phyloP scores from a whole-genome alignment of 2,329 filamentous ascomycete genomes.

The Claviceps fusiformis region DNA sequence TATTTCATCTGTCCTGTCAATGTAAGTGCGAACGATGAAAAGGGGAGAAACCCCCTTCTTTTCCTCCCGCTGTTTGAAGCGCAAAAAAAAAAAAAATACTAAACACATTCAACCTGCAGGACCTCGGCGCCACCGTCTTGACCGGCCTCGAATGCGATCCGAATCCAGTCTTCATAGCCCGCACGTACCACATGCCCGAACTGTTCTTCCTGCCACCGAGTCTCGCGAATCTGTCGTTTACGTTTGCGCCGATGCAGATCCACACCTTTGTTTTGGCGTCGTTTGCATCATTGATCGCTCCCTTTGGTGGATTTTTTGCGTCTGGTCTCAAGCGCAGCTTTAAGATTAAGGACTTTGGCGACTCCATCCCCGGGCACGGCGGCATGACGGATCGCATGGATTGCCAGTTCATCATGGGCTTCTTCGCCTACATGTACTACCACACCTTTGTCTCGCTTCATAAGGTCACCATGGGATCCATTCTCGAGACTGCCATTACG shows the following conservation, averaged over 20 bases:
- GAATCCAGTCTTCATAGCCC: conserved; percentile 81
- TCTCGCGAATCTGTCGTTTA: conserved; percentile 47
- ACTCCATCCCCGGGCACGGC: conserved; percentile 93
- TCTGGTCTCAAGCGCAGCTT: conserved; percentile 96
- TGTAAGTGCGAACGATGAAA: conserved; percentile 26
- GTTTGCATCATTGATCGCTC: conserved; percentile 91
- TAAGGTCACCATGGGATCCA: conserved; percentile 69
- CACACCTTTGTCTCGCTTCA: conserved; percentile 90
- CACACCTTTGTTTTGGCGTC: conserved; percentile 83
- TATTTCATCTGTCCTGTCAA: conserved; percentile 99
- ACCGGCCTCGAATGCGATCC: conserved; percentile 79
- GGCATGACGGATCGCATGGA: conserved; percentile 99
- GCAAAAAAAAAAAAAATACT: neutral
- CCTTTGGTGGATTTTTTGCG: conserved; percentile 96
- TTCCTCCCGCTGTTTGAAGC: neutral
- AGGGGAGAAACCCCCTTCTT: neutral
- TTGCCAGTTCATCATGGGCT: conserved; percentile 99
- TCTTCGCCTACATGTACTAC: conserved; percentile 97
- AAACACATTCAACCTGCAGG: conserved; percentile 22
- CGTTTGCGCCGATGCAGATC: conserved; percentile 78
- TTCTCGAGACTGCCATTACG: conserved; percentile 84
- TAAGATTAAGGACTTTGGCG: conserved; percentile 99
- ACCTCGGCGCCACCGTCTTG: conserved; percentile 85
- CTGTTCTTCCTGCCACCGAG: conserved; percentile 57
- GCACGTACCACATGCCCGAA: conserved; percentile 58